Evolutionary conservation across 805 yeast genomes (phyloP), one percentile per base, ranked within the genome.

Genomic region (Candida sonorensis): DNA sequence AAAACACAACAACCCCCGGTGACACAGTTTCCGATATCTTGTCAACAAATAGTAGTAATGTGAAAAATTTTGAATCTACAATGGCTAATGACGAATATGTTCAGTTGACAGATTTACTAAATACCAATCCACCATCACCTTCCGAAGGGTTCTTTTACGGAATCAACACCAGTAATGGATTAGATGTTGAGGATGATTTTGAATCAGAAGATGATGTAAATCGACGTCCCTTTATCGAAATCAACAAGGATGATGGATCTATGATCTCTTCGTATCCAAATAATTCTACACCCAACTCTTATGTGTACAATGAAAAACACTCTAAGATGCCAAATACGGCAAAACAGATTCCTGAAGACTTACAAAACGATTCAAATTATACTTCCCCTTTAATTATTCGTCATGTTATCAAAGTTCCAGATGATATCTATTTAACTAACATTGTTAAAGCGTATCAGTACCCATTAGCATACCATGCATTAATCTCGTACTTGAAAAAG

Each of bases 401-500:
- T 38, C 77, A 76, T 48, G 57, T 74, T 11, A 72, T 74, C 55
- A 72, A 62, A 54, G 70, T 27, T 52, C 47, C 75, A 37, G 57
- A 77, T 62, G 62, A 72, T 62, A 51, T 74, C 55, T 58, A 55
- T 59, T 34, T 69, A 51, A 55, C 67, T 45, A 44, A 56, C 20
- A 47, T 53, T 14, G 59, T 55, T 27, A 64, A 64, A 33, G 69
- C 77, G 31, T 77, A 73, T 45, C 76, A 75, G 40, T 77, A 77
- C 48, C 81, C 84, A 3, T 67, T 64, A 40, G 75, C 76, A 31
- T 77, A 75, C 48, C 83, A 77, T 51, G 70, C 71, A 16, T 61
- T 77, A 34, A 75, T 78, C 26, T 55, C 62, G 17, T 77, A 77
- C 42, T 57, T 77, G 38, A 72, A 70, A 41, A 51, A 51, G 30